Percentiles rank a stretch among this genome's conserved stretches.
These are phyloP conservation scores for Aphelidium insulamus DNA, from an alignment of 371 early-diverging fungal genomes.

Conservation along the genomic window DNA sequence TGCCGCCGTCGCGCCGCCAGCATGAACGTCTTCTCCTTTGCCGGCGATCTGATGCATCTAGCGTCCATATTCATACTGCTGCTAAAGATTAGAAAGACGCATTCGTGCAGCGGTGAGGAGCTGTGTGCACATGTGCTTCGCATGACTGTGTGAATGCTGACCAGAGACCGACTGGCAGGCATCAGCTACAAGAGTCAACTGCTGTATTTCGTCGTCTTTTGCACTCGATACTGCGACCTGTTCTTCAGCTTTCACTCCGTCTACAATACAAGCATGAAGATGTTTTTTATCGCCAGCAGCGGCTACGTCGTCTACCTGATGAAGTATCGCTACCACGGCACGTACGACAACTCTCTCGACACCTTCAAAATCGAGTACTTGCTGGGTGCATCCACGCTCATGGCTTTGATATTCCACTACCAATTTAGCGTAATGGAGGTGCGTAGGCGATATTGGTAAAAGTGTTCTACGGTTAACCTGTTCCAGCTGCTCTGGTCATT, in stretches of 20 bases:
- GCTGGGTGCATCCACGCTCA: slow-evolving; percentile 34
- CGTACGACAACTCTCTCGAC: slow-evolving; percentile 79
- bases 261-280: slow-evolving; percentile 91
- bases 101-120: slow-evolving; percentile 55
- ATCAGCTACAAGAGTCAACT: slow-evolving; percentile 94
- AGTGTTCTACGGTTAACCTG: not conserved
- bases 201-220: slow-evolving; percentile 81
- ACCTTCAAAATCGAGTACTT: slow-evolving; percentile 74
- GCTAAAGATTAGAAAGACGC: slow-evolving; percentile 59
- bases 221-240: slow-evolving; percentile 90
- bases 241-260: slow-evolving; percentile 42
- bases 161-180: slow-evolving; percentile 23
- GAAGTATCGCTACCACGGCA: slow-evolving; percentile 56
- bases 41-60: slow-evolving; percentile 85
- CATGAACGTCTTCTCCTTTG: slow-evolving; percentile 80
- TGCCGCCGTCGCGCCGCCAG: slow-evolving; percentile 3
- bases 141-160: not conserved
- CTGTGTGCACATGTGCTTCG: slow-evolving; percentile 2
- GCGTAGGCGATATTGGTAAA: slow-evolving; percentile 10
- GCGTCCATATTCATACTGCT: slow-evolving; percentile 80
- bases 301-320: slow-evolving; percentile 82
- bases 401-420: slow-evolving; percentile 47
- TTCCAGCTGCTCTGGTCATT: slow-evolving; percentile 73
- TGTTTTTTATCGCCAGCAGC: slow-evolving; percentile 73
- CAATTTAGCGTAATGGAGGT: slow-evolving; percentile 41